Percentiles rank a stretch among this genome's conserved stretches.
These are phyloP conservation scores for Botrytis byssoidea DNA, from an alignment of 2,329 filamentous ascomycete species.

Conservation along the genomic window DNA sequence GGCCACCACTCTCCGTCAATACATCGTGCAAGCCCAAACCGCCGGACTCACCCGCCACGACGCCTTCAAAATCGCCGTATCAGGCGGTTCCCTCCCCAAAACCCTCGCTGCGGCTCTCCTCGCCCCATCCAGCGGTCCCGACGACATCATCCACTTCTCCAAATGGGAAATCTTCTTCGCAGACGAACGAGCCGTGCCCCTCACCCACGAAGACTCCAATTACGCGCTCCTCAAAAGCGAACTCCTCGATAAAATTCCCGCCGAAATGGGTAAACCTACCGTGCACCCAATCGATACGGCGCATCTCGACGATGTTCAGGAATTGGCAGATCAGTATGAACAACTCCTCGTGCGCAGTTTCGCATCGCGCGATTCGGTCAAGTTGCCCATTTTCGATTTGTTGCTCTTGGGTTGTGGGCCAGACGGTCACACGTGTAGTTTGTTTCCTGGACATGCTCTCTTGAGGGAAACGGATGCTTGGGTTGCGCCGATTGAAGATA, in stretches of 20 bases:
- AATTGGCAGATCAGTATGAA: constrained; percentile 92
- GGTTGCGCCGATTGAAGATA: constrained; percentile 90
- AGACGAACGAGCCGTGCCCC: constrained; percentile 91
- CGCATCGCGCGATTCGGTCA: constrained; percentile 88
- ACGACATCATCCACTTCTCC: constrained; percentile 70
- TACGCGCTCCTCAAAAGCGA: constrained; percentile 85
- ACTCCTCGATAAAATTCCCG: constrained; percentile 83
- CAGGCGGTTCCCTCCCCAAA: constrained; percentile 88
- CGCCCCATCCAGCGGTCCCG: constrained; percentile 44
- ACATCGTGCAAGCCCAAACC: constrained; percentile 79
- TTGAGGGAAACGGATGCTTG: constrained; percentile 85
- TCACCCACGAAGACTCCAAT: constrained; percentile 92
- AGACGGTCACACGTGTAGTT: constrained; percentile 93
- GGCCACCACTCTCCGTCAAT: constrained; percentile 73
- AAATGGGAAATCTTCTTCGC: constrained; percentile 99
- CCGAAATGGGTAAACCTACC: constrained; percentile 58
- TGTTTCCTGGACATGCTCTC: constrained; percentile 88
- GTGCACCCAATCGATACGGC: constrained; percentile 76
- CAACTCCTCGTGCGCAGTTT: constrained; percentile 81
- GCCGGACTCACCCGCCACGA: constrained; percentile 76
- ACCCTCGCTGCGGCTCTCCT: constrained; percentile 84
- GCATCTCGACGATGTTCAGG: constrained; percentile 73
- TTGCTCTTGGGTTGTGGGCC: constrained; percentile 91
- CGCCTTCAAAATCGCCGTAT: constrained; percentile 87
- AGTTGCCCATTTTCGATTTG: constrained; percentile 91